These are phyloP conservation scores for Ambrosiella beaveri DNA, from an alignment of 2,329 filamentous ascomycete species.

Conservation along the genomic window DNA sequence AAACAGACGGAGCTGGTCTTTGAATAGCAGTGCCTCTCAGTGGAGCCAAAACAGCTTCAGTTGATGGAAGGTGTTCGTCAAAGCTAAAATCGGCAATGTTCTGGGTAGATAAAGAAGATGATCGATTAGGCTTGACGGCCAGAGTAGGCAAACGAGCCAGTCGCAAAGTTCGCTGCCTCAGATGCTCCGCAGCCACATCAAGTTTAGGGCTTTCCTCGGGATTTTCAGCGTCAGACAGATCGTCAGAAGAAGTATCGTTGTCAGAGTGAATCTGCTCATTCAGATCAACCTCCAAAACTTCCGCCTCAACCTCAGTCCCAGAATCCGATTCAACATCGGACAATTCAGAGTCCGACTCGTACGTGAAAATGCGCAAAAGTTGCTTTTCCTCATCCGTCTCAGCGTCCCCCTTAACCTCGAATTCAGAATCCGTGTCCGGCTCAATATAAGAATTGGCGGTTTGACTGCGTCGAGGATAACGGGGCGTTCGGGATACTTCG, in stretches of 20 bases:
- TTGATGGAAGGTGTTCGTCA: not conserved
- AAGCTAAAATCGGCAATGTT: constrained; percentile 1
- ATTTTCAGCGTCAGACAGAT: not conserved
- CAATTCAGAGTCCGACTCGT: not conserved
- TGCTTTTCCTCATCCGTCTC: not conserved
- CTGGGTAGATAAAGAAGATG: not conserved
- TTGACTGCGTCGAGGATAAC: not conserved
- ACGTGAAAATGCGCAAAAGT: not conserved
- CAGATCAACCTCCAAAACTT: not conserved
- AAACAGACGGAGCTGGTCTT: not conserved
- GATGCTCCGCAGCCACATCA: not conserved
- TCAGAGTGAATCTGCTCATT: not conserved
- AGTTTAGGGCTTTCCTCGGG: not conserved
- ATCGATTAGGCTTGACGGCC: not conserved
- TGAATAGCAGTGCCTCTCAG: not conserved
- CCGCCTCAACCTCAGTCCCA: not conserved
- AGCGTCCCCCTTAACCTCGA: not conserved
- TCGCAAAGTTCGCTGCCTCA: not conserved
- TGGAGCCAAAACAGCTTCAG: not conserved
- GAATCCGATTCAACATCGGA: not conserved
- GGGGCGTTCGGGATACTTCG: not conserved
- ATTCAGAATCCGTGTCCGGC: not conserved
- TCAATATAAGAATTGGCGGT: constrained; percentile 3
- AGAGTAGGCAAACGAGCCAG: not conserved
- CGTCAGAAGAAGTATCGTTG: not conserved